Evolutionary conservation across 768 basidiomycete species (phyloP), one percentile per base, ranked within the genome.

Genomic region (Agaricus sinodeliciosus): DNA sequence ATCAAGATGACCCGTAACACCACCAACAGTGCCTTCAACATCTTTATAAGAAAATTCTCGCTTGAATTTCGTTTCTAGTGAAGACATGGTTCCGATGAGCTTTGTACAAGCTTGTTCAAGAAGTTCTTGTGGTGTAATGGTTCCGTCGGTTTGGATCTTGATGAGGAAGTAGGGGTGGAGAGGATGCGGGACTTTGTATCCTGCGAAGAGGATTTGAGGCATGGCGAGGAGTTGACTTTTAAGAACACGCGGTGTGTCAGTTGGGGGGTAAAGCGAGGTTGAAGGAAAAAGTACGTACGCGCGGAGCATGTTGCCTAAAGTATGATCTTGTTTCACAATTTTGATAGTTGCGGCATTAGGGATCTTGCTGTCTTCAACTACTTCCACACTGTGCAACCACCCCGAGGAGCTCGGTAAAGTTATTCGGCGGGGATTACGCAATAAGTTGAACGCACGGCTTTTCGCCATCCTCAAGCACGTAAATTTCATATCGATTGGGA

Each of bases 171-270:
- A 80, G 7, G 94, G 93, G 58, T 96, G 91, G 18, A 95, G 82
- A 1, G 96, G 95, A 62, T 97, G 96, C 0, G 95, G 95, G 36
- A 94, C 92, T 72, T 94, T 93, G 83, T 98, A 98, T 1, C 96
- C 96, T 1, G 94, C 94, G 65, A 98, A 98, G 56, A 94, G 84
- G 59, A 97, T 84, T 58, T 84, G 77, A 5, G 90, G 87, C 80
- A 89, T 87, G 7, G 84, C 70, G 31, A 97, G 84, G 26, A 98
- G 85, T 78, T 99, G 93, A 3, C 94, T 96, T 65, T 43, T 49
- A 16, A 19, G 19, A 41, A 26, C 43, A 36, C n/a, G 22, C n/a
- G n/a, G n/a, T n/a, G n/a, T n/a, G 34, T 44, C 9, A 43, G 43
- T 27, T 28, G 1, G 12, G 56, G 43, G 37, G 40, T 43, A 44